phyloP scores from a whole-genome alignment of 106 monocot species.

The Apostasia ramifera region DNA sequence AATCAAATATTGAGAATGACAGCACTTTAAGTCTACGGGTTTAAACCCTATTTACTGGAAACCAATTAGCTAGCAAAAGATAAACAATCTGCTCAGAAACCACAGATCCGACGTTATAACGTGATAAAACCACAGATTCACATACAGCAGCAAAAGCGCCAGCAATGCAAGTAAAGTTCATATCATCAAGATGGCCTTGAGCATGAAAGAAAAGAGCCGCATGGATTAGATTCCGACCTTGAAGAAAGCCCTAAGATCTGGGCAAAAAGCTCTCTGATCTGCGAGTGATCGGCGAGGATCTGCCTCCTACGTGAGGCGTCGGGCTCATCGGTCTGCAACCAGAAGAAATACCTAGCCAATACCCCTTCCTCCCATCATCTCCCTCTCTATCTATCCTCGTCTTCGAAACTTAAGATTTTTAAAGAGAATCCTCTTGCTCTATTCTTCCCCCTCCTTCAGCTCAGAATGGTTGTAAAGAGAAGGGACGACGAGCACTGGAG shows the following conservation, averaged over 20 bases:
- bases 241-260: constrained; percentile 67
- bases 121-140: no score
- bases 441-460: constrained; percentile 11
- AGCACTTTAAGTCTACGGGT: no score
- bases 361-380: constrained; percentile 42
- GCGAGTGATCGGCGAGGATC: constrained; percentile 72
- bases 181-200: no score
- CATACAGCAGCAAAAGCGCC: no score
- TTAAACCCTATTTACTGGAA: no score
- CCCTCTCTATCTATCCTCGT: neutral
- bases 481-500: no score
- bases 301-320: constrained; percentile 65
- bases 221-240: constrained; percentile 34
- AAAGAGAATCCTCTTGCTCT: neutral
- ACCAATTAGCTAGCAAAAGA: no score
- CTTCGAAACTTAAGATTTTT: constrained; percentile 15
- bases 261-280: constrained; percentile 85
- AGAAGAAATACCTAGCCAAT: constrained; percentile 87
- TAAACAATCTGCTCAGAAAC: no score
- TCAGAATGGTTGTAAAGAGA: neutral
- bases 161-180: no score
- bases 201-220: no score
- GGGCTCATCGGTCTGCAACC: constrained; percentile 90
- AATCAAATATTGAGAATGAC: no score
- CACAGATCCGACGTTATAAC: no score